phyloP scores from a whole-genome alignment of 176 grass and related monocot genomes.

The Pontederia paniculata region DNA sequence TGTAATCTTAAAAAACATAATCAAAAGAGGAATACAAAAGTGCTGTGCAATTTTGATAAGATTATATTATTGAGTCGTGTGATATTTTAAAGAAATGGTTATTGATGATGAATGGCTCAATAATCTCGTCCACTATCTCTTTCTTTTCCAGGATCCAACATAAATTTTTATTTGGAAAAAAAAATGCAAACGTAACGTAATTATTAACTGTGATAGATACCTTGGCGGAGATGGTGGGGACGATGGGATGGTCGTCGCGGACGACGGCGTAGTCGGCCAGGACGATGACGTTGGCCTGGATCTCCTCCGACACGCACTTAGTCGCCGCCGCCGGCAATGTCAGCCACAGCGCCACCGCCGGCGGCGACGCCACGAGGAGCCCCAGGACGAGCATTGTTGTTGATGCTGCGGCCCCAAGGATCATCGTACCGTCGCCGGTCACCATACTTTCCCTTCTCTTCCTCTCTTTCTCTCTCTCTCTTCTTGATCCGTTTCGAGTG shows the following conservation, averaged over 20 bases:
- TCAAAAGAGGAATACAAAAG: no score
- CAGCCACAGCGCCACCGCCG: slow-evolving; percentile 55
- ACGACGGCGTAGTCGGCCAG: slow-evolving; percentile 71
- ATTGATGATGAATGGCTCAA: slow-evolving; percentile 15
- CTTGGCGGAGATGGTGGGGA: slow-evolving; percentile 59
- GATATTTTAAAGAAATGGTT: no score
- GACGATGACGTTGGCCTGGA: slow-evolving; percentile 78
- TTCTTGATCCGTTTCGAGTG: no score
- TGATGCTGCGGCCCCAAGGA: slow-evolving; percentile 1
- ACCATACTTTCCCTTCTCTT: background rate
- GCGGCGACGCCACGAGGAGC: slow-evolving; percentile 7
- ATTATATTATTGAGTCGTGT: no score
- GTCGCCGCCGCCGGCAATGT: slow-evolving; percentile 55
- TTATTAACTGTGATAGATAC: slow-evolving; percentile 11
- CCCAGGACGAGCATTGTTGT: background rate
- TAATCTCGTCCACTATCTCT: no score
- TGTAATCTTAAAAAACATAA: no score
- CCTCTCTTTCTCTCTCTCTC: background rate
- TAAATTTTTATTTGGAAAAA: no score
- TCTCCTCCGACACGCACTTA: slow-evolving; percentile 95
- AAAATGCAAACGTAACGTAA: no score
- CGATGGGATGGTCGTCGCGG: slow-evolving; percentile 40
- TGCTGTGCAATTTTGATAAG: no score
- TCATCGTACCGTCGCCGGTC: background rate
- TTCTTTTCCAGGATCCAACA: no score